Base-by-base conservation (phyloP, 2,329 filamentous ascomycete species). In the Xylariales sp. region DNA sequence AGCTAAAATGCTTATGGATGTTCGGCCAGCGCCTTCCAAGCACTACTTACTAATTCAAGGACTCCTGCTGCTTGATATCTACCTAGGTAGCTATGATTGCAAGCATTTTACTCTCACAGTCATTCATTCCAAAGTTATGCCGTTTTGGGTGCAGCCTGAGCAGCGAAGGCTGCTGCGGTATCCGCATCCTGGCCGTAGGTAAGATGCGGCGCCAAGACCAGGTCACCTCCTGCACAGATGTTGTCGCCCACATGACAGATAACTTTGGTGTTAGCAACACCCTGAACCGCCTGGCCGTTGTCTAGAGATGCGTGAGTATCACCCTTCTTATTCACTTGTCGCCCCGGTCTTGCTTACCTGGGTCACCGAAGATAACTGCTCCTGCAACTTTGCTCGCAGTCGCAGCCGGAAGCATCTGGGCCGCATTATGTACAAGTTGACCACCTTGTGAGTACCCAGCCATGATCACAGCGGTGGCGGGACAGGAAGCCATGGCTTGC, bases 361-460 rank as follows among this genome's bases (percentile, higher is more conserved):
- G 24, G 19, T 40, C 32, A n/a, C 35, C 31, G 33, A 42, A 48
- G 20, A 41, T 38, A 22, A 47, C 46, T 5, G 37, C 47, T 28
- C 56, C 58, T 5, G 54, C 50, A 31, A 63, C 49, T 38, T 53
- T 56, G 47, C 44, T 44, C 7, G 53, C 40, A 9, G 46, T 48
- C 5, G 56, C 73, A 57, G 72, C 33, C 2, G 57, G 50, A 24
- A 66, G 53, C 42, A 49, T 46, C 5, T 50, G 54, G 18, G 66
- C 68, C 2, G 66, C 68, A 20, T 70, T 68, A 55, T 73, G 71
- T 1, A 70, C 67, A 5, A 61, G 48, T 51, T 56, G 58, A 16
- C 53, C 52, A 34, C 59, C 63, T 44, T 66, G 69, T 49, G 66
- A 71, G 52, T 73, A 74, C 3, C 70, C 70, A 5, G 66, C 61